phyloP scores from a whole-genome alignment of 768 basidiomycete species.

The Leccinum imitatum region DNA sequence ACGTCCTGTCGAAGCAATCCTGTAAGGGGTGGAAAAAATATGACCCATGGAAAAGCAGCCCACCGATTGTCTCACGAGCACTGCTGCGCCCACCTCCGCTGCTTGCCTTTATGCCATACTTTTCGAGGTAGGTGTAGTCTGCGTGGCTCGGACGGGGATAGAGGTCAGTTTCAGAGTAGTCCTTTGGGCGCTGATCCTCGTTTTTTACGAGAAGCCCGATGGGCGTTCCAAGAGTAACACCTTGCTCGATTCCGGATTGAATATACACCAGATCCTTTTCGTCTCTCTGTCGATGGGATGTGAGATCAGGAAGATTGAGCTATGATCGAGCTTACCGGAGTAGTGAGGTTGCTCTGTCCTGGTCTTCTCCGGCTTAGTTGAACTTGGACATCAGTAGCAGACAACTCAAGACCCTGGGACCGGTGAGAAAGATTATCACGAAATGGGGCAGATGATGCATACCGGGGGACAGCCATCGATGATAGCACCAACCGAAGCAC shows the following conservation, averaged over 20 bases:
- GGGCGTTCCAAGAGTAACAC: conserved; percentile 94
- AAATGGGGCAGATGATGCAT: conserved; percentile 27
- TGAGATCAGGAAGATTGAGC: background rate
- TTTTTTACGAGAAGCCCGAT: conserved; percentile 96
- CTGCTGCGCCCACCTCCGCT: conserved; percentile 94
- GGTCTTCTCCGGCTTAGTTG: conserved; percentile 91
- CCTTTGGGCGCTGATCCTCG: conserved; percentile 97
- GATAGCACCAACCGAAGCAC: conserved; percentile 94
- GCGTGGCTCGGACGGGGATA: conserved; percentile 98
- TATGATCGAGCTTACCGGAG: conserved; percentile 63
- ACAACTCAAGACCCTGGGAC: conserved; percentile 75
- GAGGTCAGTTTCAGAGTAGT: conserved; percentile 97
- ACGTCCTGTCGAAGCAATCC: conserved; percentile 53
- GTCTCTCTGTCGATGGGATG: conserved; percentile 64
- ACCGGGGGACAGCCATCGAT: conserved; percentile 98
- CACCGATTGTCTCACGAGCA: conserved; percentile 96
- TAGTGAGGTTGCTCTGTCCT: conserved; percentile 95
- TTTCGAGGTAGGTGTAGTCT: conserved; percentile 96
- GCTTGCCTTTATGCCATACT: conserved; percentile 97
- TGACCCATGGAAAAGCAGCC: conserved; percentile 13
- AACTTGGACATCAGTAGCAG: conserved; percentile 80
- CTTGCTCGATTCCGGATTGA: conserved; percentile 92
- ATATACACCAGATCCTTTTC: conserved; percentile 94
- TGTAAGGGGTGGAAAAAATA: conserved; percentile 4
- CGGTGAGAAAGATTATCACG: conserved; percentile 15